phyloP scores from a whole-genome alignment of 2,329 filamentous ascomycete genomes.

The Blastomyces parvus region DNA sequence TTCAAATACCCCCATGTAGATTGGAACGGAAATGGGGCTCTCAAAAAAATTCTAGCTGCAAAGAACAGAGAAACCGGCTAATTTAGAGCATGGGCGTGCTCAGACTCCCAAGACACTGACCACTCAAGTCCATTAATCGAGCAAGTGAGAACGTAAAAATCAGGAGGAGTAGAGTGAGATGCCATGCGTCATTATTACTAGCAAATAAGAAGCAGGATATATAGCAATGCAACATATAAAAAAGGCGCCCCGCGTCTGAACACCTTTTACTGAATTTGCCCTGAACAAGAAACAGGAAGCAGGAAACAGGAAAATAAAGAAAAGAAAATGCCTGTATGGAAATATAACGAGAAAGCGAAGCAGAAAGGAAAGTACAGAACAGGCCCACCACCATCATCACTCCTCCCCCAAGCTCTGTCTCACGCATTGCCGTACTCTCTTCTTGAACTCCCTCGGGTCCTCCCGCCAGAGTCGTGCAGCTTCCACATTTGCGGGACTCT shows the following conservation, averaged over 20 bases:
- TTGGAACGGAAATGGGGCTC: neutral
- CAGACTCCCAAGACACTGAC: neutral
- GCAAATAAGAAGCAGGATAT: no score
- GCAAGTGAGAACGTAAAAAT: no score
- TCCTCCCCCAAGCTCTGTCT: slow-evolving; percentile 72
- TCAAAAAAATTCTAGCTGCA: neutral
- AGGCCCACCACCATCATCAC: slow-evolving; percentile 15
- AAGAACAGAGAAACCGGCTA: neutral
- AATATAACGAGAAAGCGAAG: no score
- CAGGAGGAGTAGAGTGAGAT: no score
- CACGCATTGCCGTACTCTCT: slow-evolving; percentile 66
- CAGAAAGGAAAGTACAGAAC: neutral
- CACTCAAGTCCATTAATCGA: neutral
- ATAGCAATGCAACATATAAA: no score
- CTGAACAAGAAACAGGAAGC: no score
- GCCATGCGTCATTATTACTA: no score
- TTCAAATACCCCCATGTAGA: neutral
- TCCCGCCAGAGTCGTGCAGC: slow-evolving; percentile 81
- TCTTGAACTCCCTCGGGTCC: slow-evolving; percentile 68
- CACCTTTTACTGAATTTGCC: no score
- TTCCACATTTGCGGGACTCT: slow-evolving; percentile 91
- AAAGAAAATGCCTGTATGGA: no score
- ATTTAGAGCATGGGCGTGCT: neutral
- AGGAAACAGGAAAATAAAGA: no score
- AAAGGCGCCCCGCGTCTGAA: no score